Base-by-base conservation (phyloP, 2,329 filamentous ascomycete genomes). In the Scleromitrula shiraiana region DNA sequence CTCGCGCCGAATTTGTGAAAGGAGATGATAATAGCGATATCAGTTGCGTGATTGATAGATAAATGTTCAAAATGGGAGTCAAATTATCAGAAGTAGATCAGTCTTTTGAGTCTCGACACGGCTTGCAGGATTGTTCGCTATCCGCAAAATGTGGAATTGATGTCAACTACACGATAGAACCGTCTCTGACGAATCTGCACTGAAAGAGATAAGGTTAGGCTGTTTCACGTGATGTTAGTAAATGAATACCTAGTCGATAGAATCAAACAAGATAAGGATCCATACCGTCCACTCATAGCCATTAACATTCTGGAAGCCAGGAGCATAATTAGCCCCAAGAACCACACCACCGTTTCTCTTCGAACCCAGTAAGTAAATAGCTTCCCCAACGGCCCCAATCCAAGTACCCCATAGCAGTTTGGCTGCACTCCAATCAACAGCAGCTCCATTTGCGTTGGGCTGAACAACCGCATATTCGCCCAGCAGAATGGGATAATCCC, bases 111-210 rank as follows among this genome's bases (percentile, higher is more conserved):
- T n/a, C n/a, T n/a, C n/a, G n/a, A n/a, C n/a, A n/a, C n/a, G n/a
- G n/a, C n/a, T n/a, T n/a, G n/a, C n/a, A n/a, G n/a, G n/a, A n/a
- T n/a, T n/a, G n/a, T n/a, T n/a, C n/a, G n/a, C n/a, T n/a, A n/a
- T n/a, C n/a, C n/a, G n/a, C n/a, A n/a, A n/a, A n/a, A n/a, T n/a
- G n/a, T 44, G 19, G 2, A 49, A 12, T 37, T 41, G 37, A n/a
- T 51, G 46, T 17, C 27, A 51, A 8, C 32, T 39, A 3, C 72
- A 75, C 1, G 72, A 75, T 9, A 65, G 66, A 1, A 73, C 75
- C 0, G 73, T 76, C 58, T 73, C 50, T 0, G 65, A 64, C 0
- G 72, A 66, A 43, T 76, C 70, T 3, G 60, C 56, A 3, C 50
- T 59, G 53, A 61, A 62, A 12, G 57, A 55, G 8, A 62, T 53